phyloP scores from a whole-genome alignment of 176 grass and related monocot genomes.

The Eleusine indica region DNA sequence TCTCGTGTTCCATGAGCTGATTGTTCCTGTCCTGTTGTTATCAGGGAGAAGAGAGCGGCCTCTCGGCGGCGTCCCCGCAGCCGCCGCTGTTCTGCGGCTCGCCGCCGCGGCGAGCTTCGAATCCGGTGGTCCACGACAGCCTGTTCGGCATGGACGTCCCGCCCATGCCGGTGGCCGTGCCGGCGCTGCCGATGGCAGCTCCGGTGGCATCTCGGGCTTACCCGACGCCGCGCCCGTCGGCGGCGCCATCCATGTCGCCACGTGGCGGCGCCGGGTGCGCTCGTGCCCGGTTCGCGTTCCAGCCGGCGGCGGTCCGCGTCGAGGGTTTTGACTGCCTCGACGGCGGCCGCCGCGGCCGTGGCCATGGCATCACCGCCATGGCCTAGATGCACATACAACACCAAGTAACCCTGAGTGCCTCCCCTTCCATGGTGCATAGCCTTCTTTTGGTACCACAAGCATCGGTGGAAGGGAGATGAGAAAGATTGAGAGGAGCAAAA shows the following conservation, averaged over 20 bases:
- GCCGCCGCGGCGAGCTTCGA: constrained; percentile 73
- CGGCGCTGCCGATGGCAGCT: constrained; percentile 22
- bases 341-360: constrained; percentile 44
- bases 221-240: constrained; percentile 38
- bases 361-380: constrained; percentile 84
- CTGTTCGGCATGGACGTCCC: constrained; percentile 70
- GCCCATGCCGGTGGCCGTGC: constrained; percentile 20
- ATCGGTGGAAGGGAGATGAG: background rate
- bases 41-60: constrained; percentile 65
- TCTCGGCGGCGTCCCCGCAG: constrained; percentile 56
- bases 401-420: constrained; percentile 36
- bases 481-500: constrained; percentile 22
- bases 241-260: constrained; percentile 42
- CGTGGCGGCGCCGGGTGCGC: constrained; percentile 56
- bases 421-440: constrained; percentile 43
- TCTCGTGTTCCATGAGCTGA: constrained; percentile 4
- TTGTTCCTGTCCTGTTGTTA: background rate
- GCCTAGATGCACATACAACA: constrained; percentile 68
- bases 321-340: constrained; percentile 99
- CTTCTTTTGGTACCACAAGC: constrained; percentile 20
- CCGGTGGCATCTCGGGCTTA: background rate
- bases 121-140: constrained; percentile 86
- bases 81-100: constrained; percentile 86
- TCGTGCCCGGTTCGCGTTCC: constrained; percentile 59
- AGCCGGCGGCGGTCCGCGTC: constrained; percentile 72